Percentiles rank a stretch among this genome's conserved stretches.
Evolutionary conservation across 2,329 filamentous ascomycete genomes (phyloP).

Genomic region (Aspergillus terreus): DNA sequence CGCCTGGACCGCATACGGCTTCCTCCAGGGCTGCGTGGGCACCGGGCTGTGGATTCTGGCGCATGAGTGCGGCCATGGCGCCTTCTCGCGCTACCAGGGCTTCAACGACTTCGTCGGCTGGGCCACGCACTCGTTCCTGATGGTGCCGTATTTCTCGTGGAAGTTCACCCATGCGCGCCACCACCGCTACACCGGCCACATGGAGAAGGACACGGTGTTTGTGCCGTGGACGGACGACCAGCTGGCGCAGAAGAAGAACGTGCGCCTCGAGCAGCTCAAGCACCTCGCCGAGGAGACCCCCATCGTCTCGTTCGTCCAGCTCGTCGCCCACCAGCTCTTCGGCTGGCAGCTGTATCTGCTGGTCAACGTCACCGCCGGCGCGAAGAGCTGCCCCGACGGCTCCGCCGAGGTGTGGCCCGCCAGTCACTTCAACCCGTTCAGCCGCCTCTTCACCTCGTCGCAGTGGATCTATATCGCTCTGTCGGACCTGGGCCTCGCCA

Average conservation of each 20-base stretch:
- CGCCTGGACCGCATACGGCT: slow-evolving; percentile 59
- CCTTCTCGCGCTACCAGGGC: slow-evolving; percentile 56
- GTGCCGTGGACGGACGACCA: slow-evolving; percentile 49
- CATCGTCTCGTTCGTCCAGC: slow-evolving; percentile 50
- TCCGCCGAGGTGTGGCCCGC: slow-evolving; percentile 17
- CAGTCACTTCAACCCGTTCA: slow-evolving; percentile 60
- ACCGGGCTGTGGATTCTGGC: slow-evolving; percentile 69
- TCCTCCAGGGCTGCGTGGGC: slow-evolving; percentile 61
- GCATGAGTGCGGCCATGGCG: slow-evolving; percentile 68
- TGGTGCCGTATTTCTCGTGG: slow-evolving; percentile 72
- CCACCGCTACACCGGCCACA: slow-evolving; percentile 65
- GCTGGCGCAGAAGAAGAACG: slow-evolving; percentile 35
- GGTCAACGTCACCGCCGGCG: slow-evolving; percentile 54
- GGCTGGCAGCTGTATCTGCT: slow-evolving; percentile 64
- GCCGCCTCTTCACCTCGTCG: slow-evolving; percentile 57
- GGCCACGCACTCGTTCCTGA: slow-evolving; percentile 60
- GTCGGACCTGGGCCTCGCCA: slow-evolving; percentile 57
- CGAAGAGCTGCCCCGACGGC: slow-evolving; percentile 41
- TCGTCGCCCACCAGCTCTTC: slow-evolving; percentile 60
- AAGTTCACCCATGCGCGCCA: slow-evolving; percentile 67
- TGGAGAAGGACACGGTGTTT: slow-evolving; percentile 65
- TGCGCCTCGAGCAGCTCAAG: slow-evolving; percentile 51
- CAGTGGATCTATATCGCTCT: slow-evolving; percentile 56
- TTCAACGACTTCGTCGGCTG: slow-evolving; percentile 63
- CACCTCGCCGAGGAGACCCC: slow-evolving; percentile 58